Evolutionary conservation across 768 basidiomycete genomes (phyloP).

Genomic region (Boletus reticuloceps): DNA sequence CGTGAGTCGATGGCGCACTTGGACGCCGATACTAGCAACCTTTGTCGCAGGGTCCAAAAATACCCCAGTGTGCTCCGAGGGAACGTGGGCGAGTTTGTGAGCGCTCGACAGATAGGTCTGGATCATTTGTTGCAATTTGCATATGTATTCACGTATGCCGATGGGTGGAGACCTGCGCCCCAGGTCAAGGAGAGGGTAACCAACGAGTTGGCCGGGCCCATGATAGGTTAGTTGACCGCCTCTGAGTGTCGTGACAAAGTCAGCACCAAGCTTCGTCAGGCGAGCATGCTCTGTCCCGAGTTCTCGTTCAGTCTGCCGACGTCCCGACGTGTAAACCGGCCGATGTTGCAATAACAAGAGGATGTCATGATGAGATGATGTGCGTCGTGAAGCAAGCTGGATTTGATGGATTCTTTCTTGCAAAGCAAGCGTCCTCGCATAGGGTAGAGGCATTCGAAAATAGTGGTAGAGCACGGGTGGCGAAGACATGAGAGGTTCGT

Average conservation of each 20-base stretch:
- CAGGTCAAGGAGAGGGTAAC: slow-evolving; percentile 91
- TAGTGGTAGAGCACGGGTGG: slow-evolving; percentile 75
- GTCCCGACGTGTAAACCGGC: slow-evolving; percentile 94
- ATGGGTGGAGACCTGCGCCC: slow-evolving; percentile 70
- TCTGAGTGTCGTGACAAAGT: slow-evolving; percentile 76
- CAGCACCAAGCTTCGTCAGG: slow-evolving; percentile 77
- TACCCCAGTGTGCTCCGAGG: slow-evolving; percentile 86
- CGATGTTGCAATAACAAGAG: slow-evolving; percentile 84
- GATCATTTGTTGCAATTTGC: slow-evolving; percentile 72
- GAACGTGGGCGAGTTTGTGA: slow-evolving; percentile 54
- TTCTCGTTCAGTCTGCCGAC: slow-evolving; percentile 69
- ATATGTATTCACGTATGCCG: slow-evolving; percentile 80
- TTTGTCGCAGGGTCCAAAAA: slow-evolving; percentile 82
- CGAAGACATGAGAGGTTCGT: slow-evolving; percentile 26
- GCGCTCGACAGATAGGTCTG: slow-evolving; percentile 56
- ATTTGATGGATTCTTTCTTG: slow-evolving; percentile 70
- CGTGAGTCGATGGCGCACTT: slow-evolving; percentile 91
- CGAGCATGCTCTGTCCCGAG: slow-evolving; percentile 59
- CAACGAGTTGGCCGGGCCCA: slow-evolving; percentile 95
- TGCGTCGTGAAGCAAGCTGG: slow-evolving; percentile 55
- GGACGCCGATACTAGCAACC: slow-evolving; percentile 94
- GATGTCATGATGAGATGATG: slow-evolving; percentile 52
- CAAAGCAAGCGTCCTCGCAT: slow-evolving; percentile 60
- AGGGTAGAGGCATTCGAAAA: slow-evolving; percentile 78
- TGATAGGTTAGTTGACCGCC: slow-evolving; percentile 97